Percentiles rank a stretch among this genome's conserved stretches.
These are phyloP conservation scores for Amorphotheca resinae DNA, from an alignment of 495 filamentous ascomycete genomes.

Conservation along the genomic window DNA sequence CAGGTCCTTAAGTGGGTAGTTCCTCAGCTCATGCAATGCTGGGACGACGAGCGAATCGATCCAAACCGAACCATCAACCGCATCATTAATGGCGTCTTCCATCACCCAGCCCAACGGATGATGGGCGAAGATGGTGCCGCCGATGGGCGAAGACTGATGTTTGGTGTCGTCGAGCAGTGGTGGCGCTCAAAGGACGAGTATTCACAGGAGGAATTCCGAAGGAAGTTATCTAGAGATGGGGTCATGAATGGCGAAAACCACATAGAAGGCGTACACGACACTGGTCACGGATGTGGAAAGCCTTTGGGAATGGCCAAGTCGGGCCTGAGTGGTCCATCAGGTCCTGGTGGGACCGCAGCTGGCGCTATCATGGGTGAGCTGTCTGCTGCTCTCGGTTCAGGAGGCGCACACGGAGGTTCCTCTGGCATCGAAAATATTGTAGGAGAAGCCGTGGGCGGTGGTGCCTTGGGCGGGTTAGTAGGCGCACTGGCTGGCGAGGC, in stretches of 20 bases:
- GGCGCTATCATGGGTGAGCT: slow-evolving; percentile 7
- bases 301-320: slow-evolving; percentile 39
- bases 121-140: slow-evolving; percentile 58
- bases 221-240: slow-evolving; percentile 62
- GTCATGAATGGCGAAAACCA: slow-evolving; percentile 67
- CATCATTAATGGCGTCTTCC: slow-evolving; percentile 72
- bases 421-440: slow-evolving; percentile 1
- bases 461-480: slow-evolving; percentile 36
- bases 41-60: slow-evolving; percentile 65
- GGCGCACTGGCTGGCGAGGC: slow-evolving; percentile 38
- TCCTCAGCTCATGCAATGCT: slow-evolving; percentile 72
- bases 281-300: slow-evolving; percentile 74
- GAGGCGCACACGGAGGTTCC: slow-evolving; percentile 4
- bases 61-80: slow-evolving; percentile 52
- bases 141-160: slow-evolving; percentile 68
- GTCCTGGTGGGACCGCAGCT: neutral
- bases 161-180: slow-evolving; percentile 64
- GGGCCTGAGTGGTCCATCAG: neutral
- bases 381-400: slow-evolving; percentile 6
- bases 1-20: slow-evolving; percentile 69
- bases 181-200: slow-evolving; percentile 54
- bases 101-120: slow-evolving; percentile 67
- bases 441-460: slow-evolving; percentile 24
- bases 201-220: slow-evolving; percentile 49
- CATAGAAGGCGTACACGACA: slow-evolving; percentile 71